Evolutionary conservation across 2,329 filamentous ascomycete genomes (phyloP).

Genomic region (Dothistroma pini): DNA sequence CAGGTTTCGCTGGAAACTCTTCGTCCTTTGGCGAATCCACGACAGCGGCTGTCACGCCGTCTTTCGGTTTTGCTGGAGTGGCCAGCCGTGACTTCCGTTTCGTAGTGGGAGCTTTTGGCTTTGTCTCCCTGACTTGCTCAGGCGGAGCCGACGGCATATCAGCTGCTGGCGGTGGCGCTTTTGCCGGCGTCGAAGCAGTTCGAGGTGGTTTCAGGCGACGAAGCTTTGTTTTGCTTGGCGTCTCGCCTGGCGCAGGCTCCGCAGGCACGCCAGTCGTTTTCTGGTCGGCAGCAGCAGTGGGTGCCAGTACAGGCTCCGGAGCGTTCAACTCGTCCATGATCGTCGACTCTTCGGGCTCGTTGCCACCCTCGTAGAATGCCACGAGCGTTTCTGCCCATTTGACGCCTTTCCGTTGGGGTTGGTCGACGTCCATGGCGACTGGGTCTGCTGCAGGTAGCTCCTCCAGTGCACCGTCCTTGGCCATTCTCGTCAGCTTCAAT

Average conservation of each 20-base stretch:
- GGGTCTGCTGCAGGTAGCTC: conserved; percentile 12
- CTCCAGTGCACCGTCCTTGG: conserved; percentile 16
- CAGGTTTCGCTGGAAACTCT: conserved; percentile 3
- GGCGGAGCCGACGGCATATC: neutral
- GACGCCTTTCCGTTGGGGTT: conserved; percentile 34
- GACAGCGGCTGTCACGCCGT: conserved; percentile 4
- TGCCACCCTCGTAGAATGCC: conserved; percentile 41
- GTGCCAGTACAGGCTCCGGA: neutral
- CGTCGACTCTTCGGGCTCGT: conserved; percentile 19
- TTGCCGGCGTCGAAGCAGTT: conserved; percentile 22
- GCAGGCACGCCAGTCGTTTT: conserved; percentile 9
- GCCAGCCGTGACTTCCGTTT: conserved; percentile 34
- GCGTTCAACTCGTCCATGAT: conserved; percentile 23
- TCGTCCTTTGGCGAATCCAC: neutral
- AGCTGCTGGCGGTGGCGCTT: conserved; percentile 7
- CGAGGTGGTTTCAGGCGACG: conserved; percentile 26
- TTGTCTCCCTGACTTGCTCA: conserved; percentile 6
- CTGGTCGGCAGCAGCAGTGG: conserved; percentile 6
- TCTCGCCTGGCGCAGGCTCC: conserved; percentile 24
- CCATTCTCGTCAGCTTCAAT: conserved; percentile 43
- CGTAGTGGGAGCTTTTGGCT: conserved; percentile 7
- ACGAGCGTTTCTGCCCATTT: conserved; percentile 47
- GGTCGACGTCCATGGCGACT: conserved; percentile 15
- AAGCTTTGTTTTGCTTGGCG: conserved; percentile 32
- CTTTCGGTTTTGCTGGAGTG: conserved; percentile 32